Evolutionary conservation across 2,329 filamentous ascomycete species (phyloP).

Genomic region (Cladosporium sp.): DNA sequence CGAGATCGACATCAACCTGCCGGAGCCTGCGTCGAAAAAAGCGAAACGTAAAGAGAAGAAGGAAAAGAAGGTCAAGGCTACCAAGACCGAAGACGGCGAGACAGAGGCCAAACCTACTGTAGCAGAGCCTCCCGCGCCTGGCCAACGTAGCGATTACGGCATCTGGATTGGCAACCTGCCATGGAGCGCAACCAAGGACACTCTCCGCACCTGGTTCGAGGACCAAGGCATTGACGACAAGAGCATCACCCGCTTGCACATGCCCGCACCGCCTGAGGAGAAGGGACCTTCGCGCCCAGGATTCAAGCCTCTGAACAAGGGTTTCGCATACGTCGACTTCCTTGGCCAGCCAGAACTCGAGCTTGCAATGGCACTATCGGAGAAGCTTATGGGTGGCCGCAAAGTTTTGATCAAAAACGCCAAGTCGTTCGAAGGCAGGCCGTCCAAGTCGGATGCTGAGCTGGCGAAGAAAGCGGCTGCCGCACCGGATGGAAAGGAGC

Average conservation of each 20-base stretch:
- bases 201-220: slow-evolving; percentile 76
- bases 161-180: slow-evolving; percentile 95
- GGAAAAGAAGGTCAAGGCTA: slow-evolving; percentile 47
- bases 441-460: slow-evolving; percentile 33
- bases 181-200: slow-evolving; percentile 71
- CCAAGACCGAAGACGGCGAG: slow-evolving; percentile 14
- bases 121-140: slow-evolving; percentile 12
- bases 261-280: slow-evolving; percentile 56
- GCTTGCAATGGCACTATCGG: slow-evolving; percentile 79
- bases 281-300: slow-evolving; percentile 34
- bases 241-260: slow-evolving; percentile 77
- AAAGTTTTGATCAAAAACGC: slow-evolving; percentile 90
- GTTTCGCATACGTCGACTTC: slow-evolving; percentile 96
- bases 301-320: slow-evolving; percentile 68
- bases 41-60: slow-evolving; percentile 88
- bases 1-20: slow-evolving; percentile 83
- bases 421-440: slow-evolving; percentile 85
- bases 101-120: slow-evolving; percentile 19
- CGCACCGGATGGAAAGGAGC: slow-evolving; percentile 51
- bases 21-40: slow-evolving; percentile 93
- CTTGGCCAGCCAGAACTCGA: slow-evolving; percentile 62
- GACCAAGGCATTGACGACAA: slow-evolving; percentile 59
- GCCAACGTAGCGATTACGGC: slow-evolving; percentile 69
- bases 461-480: slow-evolving; percentile 29
- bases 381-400: slow-evolving; percentile 71